A percentile compares a stretch with the other conserved stretches of the same genome.
These are phyloP conservation scores for Mycena crocata DNA, from an alignment of 768 basidiomycete species.

Conservation along the genomic window DNA sequence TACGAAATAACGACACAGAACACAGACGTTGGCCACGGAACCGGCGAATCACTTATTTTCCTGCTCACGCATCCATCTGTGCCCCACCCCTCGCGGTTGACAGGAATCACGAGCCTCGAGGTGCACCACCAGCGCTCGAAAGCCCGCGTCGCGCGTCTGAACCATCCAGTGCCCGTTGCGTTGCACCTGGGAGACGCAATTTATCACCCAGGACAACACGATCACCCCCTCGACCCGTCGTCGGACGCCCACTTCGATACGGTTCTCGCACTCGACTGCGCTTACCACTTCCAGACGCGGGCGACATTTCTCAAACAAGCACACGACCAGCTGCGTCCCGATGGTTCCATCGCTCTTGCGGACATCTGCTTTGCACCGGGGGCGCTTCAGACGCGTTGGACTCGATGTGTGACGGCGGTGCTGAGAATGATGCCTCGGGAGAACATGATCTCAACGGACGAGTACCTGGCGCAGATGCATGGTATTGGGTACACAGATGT, in stretches of 20 bases:
- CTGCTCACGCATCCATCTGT: constrained; percentile 59
- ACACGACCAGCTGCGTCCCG: constrained; percentile 56
- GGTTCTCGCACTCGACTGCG: constrained; percentile 75
- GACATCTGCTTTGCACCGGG: constrained; percentile 66
- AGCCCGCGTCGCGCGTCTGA: constrained; percentile 50
- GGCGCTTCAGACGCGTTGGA: constrained; percentile 38
- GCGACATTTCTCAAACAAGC: constrained; percentile 62
- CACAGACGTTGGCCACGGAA: constrained; percentile 76
- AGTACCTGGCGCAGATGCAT: constrained; percentile 58
- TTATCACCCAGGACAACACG: constrained; percentile 38
- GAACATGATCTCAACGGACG: constrained; percentile 60
- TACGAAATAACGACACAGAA: constrained; percentile 1
- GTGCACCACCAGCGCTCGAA: constrained; percentile 60
- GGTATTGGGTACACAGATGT: constrained; percentile 66
- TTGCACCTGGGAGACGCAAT: constrained; percentile 67
- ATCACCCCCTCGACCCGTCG: constrained; percentile 60
- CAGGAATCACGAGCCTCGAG: constrained; percentile 68
- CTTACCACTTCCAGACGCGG: constrained; percentile 74
- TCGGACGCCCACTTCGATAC: constrained; percentile 51
- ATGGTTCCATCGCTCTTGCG: constrained; percentile 67
- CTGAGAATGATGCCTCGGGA: constrained; percentile 57
- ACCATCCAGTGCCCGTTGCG: constrained; percentile 45
- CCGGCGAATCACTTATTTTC: constrained; percentile 72
- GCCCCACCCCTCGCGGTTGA: constrained; percentile 59
- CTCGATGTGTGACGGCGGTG: constrained; percentile 44